Base-by-base conservation (phyloP, 1,284 basidiomycete genomes). In the Trametes polyzona region DNA sequence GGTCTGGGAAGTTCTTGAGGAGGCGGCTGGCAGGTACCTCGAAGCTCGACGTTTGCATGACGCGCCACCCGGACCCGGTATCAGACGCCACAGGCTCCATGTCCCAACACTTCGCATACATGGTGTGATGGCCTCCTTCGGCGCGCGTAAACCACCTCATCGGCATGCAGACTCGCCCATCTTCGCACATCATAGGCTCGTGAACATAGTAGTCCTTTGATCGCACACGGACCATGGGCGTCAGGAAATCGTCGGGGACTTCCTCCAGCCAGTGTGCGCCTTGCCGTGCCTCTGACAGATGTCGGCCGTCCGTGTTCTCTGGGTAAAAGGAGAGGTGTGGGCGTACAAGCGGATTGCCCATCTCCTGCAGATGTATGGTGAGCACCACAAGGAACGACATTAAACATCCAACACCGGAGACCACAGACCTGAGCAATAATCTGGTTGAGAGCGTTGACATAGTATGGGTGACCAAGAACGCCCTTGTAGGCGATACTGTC, bases 191-290 rank as follows among this genome's bases (percentile, higher is more conserved):
- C 0, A 64, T 59, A 5, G 72, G 69, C 57, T 76, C 73, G 33
- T 65, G 56, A 0, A 74, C 64, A 41, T 59, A 77, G 54, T 59
- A 76, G 52, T 76, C 69, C 6, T 71, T 52, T 0, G 51, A 43
- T 0, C 41, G 24, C 17, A 65, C 41, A 2, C 67, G 62, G 3
- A 64, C 61, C 73, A 75, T 75, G 0, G 71, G 72, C 0, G 71
- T 68, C 0, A 65, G 51, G 2, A 63, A 63, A 9, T 62, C 48
- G 12, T 49, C 23, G 3, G 63, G 61, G 2, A 68, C 33, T 23
- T 73, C 67, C 12, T 65, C 11, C 0, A 58, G 58, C 73, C 74
- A 75, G 0, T 65, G 62, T 12, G 47, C 12, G 0, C 55, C 71
- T 43, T 76, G 70, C 9, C 61, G 55, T 5, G 67, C 62, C 30